Evolutionary conservation across 805 yeast genomes (phyloP), one percentile per base, ranked within the genome.

Genomic region (Nakazawaea peltata): DNA sequence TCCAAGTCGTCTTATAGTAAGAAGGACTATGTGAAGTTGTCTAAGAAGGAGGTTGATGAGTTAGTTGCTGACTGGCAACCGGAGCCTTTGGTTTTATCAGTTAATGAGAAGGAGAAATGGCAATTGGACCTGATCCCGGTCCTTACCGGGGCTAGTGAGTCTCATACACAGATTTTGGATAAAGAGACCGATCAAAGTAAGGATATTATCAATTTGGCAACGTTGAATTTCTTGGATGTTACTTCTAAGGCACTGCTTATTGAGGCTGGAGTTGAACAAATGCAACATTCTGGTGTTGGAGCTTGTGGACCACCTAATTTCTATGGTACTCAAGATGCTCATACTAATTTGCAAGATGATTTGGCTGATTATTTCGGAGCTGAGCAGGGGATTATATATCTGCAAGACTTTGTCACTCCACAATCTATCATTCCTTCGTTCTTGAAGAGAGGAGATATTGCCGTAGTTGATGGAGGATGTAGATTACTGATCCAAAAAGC

Each of bases 271-370:
- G 67, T 72, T 34, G 54, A 63, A 21, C 67, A 75, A 16, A 76
- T 92, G 41, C 64, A 65, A 31, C 65, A 67, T 39, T 76, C 81
- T 40, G 98, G 98, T 53, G 97, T 92, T 34, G 98, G 98, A 44
- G 90, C 97, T 1, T 92, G 98, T 65, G 96, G 97, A 27, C 97
- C 98, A 4, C 94, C 97, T 28, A 94, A 95, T 38, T 92, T 92
- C 50, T 92, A 88, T 56, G 98, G 98, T 42, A 82, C 87, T 41
- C 95, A 87, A 58, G 95, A 87, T 53, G 86, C 79, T 29, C 98
- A 92, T 53, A 78, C 77, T 37, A 69, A 80, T 47, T 66, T 84
- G 38, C 94, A 87, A 54, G 76, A 75, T 47, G 81, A 77, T 42
- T 59, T 92, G 41, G 77, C 96, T 10, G 54, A 64, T 22, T 90